Percentiles rank a stretch among this genome's conserved stretches.
Conservation (phyloP, 106 monocot species). For the Amphibolis antarctica region DNA sequence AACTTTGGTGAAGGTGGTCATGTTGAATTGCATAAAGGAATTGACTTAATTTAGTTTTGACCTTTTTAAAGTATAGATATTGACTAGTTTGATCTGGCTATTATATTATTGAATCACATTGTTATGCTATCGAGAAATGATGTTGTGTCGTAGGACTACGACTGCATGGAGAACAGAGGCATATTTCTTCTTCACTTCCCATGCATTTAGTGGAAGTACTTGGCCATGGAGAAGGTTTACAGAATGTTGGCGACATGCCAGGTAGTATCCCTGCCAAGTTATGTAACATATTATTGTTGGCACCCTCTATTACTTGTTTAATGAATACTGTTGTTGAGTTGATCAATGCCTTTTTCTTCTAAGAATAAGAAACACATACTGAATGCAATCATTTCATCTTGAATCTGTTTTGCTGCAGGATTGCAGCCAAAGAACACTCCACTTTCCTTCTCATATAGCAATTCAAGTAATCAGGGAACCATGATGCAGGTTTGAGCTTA, state of each 20-base stretch:
- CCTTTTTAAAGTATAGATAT: background rate
- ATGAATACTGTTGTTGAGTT: no score
- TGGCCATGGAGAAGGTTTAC: slow-evolving; percentile 39
- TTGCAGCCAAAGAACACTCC: slow-evolving; percentile 41
- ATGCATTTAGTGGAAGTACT: slow-evolving; percentile 77
- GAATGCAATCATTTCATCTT: background rate
- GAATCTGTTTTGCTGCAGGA: slow-evolving; percentile 31
- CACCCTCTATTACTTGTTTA: no score
- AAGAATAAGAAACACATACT: no score
- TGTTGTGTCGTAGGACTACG: slow-evolving; percentile 44
- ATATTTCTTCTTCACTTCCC: slow-evolving; percentile 66
- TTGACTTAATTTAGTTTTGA: background rate
- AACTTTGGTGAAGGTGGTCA: slow-evolving; percentile 84
- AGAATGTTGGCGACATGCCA: slow-evolving; percentile 54
- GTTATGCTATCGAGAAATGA: background rate
- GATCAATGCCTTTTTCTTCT: no score
- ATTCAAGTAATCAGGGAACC: slow-evolving; percentile 34
- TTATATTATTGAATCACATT: background rate
- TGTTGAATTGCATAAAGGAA: background rate
- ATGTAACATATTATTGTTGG: background rate
- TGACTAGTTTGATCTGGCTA: background rate
- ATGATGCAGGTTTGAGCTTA: slow-evolving; percentile 54
- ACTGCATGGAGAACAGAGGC: slow-evolving; percentile 62
- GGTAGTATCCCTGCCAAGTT: slow-evolving; percentile 17
- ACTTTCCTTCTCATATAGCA: slow-evolving; percentile 33